Base-by-base conservation (phyloP, 2,329 filamentous ascomycete species). In the Neofusicoccum laricinum region DNA sequence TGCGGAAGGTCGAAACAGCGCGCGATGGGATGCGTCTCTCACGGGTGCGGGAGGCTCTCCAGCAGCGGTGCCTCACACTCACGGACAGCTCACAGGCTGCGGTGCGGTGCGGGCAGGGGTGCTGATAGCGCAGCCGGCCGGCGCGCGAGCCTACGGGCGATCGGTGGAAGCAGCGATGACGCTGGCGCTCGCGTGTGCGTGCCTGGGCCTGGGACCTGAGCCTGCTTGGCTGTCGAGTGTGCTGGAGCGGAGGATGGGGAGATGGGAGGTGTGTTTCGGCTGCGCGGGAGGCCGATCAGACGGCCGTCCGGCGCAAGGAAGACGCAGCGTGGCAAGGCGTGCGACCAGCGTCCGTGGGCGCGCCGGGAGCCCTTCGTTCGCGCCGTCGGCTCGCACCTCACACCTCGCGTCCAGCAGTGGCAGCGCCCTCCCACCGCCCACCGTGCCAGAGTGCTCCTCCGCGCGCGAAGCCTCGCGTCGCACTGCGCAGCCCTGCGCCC, bases 231-330 rank as follows among this genome's bases (percentile, higher is more conserved):
- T 19, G 49, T 51, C 36, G 36, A 41, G 50, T 25, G 50, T 55
- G 50, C 50, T 40, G 50, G 17, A 55, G 50, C 50, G 36, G 38
- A 43, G 14, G 57, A 48, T 21, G 43, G 30, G 8, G 57, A 48
- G 43, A 49, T 48, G 57, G 51, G 40, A 58, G 40, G 38, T 58
- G 53, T 43, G 53, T 58, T 58, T 58, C 53, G 53, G 53, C 53
- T 58, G 53, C 53, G 40, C 53, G 53, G 53, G 53, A 58, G 25
- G 53, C 53, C 53, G 53, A 58, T 58, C 53, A 43, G 38, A 58
- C 53, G 51, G 48, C 48, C 48, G 10, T 30, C 51, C 51, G 53
- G 38, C 30, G 53, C 53, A 58, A 58, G 53, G 53, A 58, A 43
- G 53, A 34, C 38, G 53, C 53, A 45, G 34, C 49, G 49, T 53